These are phyloP conservation scores for Vinca minor DNA, from an alignment of 257 asterid genomes.

Conservation along the genomic window DNA sequence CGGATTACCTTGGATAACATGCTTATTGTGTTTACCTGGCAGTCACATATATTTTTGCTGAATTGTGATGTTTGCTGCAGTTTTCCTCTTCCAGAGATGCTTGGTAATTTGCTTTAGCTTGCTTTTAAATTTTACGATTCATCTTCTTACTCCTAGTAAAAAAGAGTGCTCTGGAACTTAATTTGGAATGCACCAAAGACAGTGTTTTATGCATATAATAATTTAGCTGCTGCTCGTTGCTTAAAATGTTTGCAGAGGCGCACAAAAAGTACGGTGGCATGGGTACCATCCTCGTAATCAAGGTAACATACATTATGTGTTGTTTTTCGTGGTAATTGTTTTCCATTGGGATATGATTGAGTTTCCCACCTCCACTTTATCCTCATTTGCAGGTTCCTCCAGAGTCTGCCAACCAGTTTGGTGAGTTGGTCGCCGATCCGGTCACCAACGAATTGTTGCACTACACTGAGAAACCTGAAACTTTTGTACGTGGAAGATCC, in stretches of 20 bases:
- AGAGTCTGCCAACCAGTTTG: conserved; percentile 80
- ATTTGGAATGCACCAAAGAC: background rate
- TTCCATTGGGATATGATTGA: background rate
- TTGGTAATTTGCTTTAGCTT: conserved; percentile 35
- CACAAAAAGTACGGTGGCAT: conserved; percentile 63
- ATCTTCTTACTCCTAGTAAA: conserved; percentile 16
- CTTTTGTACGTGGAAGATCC: conserved; percentile 49
- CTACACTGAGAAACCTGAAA: conserved; percentile 82
- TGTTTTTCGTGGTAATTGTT: background rate
- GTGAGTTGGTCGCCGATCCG: conserved; percentile 85
- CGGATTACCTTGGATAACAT: too few species aligned
- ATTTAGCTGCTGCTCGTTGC: background rate
- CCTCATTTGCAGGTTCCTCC: conserved; percentile 54
- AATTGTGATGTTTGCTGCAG: conserved; percentile 81
- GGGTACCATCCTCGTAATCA: conserved; percentile 67
- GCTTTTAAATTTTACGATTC: background rate
- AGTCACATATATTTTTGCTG: conserved; percentile 60
- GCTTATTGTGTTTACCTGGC: conserved; percentile 5
- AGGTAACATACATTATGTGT: conserved; percentile 23
- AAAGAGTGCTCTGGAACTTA: background rate
- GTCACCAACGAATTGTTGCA: conserved; percentile 65
- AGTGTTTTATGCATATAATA: background rate
- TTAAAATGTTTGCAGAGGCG: conserved; percentile 35
- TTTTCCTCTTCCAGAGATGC: conserved; percentile 63
- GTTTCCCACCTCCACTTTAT: conserved; percentile 4